Conservation (phyloP, 345 rosid species). For the Camelina laxa region DNA sequence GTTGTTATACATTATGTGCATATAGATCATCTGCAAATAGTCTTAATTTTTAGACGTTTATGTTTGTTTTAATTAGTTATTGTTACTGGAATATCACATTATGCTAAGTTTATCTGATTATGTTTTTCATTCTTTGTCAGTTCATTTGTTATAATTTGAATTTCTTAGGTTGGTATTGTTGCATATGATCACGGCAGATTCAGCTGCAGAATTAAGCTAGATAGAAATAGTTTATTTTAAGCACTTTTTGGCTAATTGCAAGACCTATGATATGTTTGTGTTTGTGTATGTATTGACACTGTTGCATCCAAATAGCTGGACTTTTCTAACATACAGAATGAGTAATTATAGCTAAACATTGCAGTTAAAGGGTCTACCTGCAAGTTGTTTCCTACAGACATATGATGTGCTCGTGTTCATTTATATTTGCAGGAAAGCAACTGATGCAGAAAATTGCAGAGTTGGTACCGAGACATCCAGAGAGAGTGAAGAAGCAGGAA, state of each 20-base stretch:
- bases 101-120: not conserved
- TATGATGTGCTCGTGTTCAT: slow-evolving; percentile 27
- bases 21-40: not conserved
- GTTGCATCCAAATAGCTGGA: slow-evolving; percentile 10
- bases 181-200: not conserved
- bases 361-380: not conserved
- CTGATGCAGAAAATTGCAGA: slow-evolving; percentile 88
- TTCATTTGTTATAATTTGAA: not conserved
- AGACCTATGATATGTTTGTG: slow-evolving; percentile 2
- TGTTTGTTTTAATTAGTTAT: slow-evolving; percentile 7
- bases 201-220: not conserved
- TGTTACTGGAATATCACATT: not conserved
- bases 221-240: not conserved
- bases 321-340: not conserved
- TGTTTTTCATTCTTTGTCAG: not conserved
- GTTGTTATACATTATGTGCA: not conserved
- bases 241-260: not conserved
- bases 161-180: not conserved
- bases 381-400: not conserved
- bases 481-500: slow-evolving; percentile 85
- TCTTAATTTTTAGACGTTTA: not conserved
- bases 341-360: no score
- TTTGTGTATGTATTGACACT: slow-evolving; percentile 2
- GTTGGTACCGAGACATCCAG: slow-evolving; percentile 87
- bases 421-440: slow-evolving; percentile 68